phyloP scores from a whole-genome alignment of 2,329 filamentous ascomycete species.

The Fusarium brevicatenulatum region DNA sequence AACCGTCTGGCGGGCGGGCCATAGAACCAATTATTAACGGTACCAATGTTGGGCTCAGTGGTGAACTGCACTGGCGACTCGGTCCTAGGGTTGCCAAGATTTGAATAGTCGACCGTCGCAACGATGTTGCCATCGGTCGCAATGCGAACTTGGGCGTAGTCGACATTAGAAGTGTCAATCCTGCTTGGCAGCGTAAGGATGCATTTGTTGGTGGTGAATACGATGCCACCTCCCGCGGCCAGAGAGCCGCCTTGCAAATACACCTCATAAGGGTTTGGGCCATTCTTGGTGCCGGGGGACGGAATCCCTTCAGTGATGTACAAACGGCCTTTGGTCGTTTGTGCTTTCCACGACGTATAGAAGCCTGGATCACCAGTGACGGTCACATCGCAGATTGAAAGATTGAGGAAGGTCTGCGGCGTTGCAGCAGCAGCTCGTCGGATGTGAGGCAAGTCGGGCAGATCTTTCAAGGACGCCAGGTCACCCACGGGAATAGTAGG shows the following conservation, averaged over 20 bases:
- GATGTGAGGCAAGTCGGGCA: accelerated
- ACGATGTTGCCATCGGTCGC: too few relatives aligned
- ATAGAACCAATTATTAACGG: too few relatives aligned
- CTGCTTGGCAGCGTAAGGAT: accelerated
- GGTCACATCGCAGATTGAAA: neutral
- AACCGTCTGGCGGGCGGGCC: too few relatives aligned
- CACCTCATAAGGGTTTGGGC: accelerated
- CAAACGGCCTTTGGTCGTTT: too few relatives aligned
- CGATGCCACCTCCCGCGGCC: too few relatives aligned
- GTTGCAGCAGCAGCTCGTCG: neutral
- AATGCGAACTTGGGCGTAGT: too few relatives aligned
- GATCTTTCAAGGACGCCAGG: accelerated
- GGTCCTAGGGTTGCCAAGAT: too few relatives aligned
- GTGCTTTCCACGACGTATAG: too few relatives aligned
- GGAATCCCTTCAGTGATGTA: neutral
- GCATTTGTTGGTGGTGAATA: neutral
- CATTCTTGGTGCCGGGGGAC: neutral
- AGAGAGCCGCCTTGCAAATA: neutral
- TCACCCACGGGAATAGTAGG: neutral
- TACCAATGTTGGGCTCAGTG: too few relatives aligned
- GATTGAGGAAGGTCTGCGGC: neutral
- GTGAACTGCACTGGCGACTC: too few relatives aligned
- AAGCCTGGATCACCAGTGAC: neutral
- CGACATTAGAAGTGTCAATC: accelerated
- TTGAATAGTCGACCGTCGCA: too few relatives aligned